Base-by-base conservation (phyloP, 2,329 filamentous ascomycete genomes). In the Aureobasidium lini region DNA sequence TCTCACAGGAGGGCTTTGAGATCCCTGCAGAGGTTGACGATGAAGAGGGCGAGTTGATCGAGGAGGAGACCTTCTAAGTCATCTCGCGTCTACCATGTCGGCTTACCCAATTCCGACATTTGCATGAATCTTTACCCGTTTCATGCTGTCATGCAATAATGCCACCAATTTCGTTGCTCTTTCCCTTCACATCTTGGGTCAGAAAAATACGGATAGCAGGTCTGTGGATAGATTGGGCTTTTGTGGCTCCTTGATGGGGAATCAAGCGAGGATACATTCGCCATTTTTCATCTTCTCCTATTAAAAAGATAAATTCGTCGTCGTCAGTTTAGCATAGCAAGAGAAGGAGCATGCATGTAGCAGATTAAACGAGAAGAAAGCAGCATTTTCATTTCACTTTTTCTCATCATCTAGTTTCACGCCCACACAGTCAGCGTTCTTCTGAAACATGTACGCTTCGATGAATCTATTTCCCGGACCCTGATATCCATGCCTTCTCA, bases 1-100 rank as follows among this genome's bases (percentile, higher is more conserved):
- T 58, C 46, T 40, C 31, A 48, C 62, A 76, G 68, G 77, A 79
- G 65, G 77, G 77, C 36, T 95, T 95, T 69, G 91, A 95, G 79
- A 95, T 96, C 68, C 91, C 91, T 6, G 85, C 86, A 52, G 89
- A 94, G 72, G 84, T 79, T 23, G 87, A 91, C 68, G 84, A 75
- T 16, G 74, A 84, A 28, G 87, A 91, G 68, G 84, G 75, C 23
- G 74, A 84, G 18, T 67, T 65, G 61, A 86, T 86, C 64, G 89
- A 92, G 71, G 87, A 92, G 73, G 89, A 94, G 82, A 91, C 88
- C 57, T 90, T 90, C 69, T 90, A 67, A 39, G 36, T 52, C 34
- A 29, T 16, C 16, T 23, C 46, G 10, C 31, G 36, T 1, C 32
- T 28, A 9, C 6, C 5, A 28, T 23, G n/a, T 37, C 32, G 23